These are phyloP conservation scores for Hirsutella minnesotensis DNA, from an alignment of 2,329 filamentous ascomycete species.

Conservation along the genomic window DNA sequence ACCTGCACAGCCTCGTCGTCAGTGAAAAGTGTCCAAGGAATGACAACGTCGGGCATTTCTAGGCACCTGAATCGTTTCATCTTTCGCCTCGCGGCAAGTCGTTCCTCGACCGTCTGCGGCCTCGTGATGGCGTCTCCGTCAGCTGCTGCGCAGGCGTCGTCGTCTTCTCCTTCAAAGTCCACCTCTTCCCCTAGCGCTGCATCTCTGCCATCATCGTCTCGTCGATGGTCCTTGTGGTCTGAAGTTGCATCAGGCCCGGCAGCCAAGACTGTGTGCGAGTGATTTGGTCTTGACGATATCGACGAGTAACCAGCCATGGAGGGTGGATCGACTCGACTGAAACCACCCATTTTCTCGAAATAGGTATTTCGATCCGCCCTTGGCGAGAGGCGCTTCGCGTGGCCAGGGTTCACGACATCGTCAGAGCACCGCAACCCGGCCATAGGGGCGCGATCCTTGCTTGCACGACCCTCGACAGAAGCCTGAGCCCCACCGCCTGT, in stretches of 20 bases:
- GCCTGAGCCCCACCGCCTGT: neutral
- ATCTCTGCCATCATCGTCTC: conserved; percentile 24
- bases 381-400: neutral
- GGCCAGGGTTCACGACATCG: neutral
- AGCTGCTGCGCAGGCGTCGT: conserved; percentile 33
- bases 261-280: conserved; percentile 1
- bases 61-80: conserved; percentile 69
- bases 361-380: neutral
- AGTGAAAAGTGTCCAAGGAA: neutral
- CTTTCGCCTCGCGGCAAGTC: conserved; percentile 45
- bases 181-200: conserved; percentile 32
- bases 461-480: neutral
- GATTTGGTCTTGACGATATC: conserved; percentile 1
- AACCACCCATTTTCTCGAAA: neutral
- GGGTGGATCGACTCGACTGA: neutral
- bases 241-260: conserved; percentile 10
- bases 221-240: conserved; percentile 19
- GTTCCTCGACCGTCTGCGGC: conserved; percentile 43
- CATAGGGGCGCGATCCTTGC: neutral
- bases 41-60: no score
- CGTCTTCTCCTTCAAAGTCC: conserved; percentile 43
- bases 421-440: neutral
- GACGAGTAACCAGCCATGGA: neutral
- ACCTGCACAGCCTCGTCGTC: conserved; percentile 40
- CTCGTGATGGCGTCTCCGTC: conserved; percentile 19